Percentiles rank a stretch among this genome's conserved stretches.
Conservation (phyloP, 768 basidiomycete genomes). For the Dictyophora rubrovolvata region DNA sequence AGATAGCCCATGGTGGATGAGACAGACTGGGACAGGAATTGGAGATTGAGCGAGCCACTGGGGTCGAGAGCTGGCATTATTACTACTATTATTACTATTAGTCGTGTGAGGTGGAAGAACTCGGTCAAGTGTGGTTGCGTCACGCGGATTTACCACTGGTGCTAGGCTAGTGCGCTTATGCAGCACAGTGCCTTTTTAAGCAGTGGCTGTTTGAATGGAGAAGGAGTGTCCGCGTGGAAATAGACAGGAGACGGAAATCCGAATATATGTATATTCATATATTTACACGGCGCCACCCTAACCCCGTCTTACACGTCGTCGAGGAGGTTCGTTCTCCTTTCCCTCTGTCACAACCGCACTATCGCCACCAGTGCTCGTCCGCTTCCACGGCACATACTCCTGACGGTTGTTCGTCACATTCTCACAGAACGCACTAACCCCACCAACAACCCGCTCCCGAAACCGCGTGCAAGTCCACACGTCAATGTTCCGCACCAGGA, state of each 20-base stretch:
- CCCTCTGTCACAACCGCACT: constrained; percentile 2
- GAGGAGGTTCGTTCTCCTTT: neutral
- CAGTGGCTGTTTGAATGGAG: too few relatives aligned
- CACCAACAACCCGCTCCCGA: constrained; percentile 27
- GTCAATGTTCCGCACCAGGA: constrained; percentile 44
- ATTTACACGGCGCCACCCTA: too few relatives aligned
- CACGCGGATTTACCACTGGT: too few relatives aligned
- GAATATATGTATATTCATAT: too few relatives aligned
- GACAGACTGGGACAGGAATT: neutral
- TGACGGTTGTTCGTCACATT: constrained; percentile 24
- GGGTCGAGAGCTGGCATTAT: neutral
- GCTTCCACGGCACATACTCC: constrained; percentile 39
- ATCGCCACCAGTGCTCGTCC: constrained; percentile 14
- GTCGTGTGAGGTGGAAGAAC: too few relatives aligned
- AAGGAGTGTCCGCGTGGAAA: too few relatives aligned
- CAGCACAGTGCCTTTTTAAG: too few relatives aligned
- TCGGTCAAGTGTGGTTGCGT: too few relatives aligned
- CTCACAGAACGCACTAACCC: constrained; percentile 28
- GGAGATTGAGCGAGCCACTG: neutral
- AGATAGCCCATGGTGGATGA: constrained; percentile 5
- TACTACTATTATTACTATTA: too few relatives aligned
- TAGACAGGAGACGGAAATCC: too few relatives aligned
- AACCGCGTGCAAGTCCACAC: constrained; percentile 39
- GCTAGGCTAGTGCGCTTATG: too few relatives aligned
- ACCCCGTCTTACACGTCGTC: too few relatives aligned